These are phyloP conservation scores for Aspergillus bertholletiae DNA, from an alignment of 495 filamentous ascomycete genomes.

Conservation along the genomic window DNA sequence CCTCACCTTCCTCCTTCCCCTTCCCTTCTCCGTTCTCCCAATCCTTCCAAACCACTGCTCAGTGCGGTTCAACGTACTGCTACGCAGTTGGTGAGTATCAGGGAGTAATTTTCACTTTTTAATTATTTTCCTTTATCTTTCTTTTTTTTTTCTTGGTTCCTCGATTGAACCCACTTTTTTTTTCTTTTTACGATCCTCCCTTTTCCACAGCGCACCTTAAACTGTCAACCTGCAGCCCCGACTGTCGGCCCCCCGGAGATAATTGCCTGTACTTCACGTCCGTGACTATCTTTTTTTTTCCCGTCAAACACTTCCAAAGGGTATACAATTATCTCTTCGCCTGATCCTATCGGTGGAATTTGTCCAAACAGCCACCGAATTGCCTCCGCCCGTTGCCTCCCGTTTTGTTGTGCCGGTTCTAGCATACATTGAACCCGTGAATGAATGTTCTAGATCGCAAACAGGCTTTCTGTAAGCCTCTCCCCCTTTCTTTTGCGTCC, in stretches of 20 bases:
- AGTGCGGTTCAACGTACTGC: constrained; percentile 24
- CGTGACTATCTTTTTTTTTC: neutral
- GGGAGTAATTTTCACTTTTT: constrained; percentile 17
- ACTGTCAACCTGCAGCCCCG: constrained; percentile 20
- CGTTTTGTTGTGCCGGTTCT: neutral
- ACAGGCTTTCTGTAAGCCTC: constrained; percentile 15
- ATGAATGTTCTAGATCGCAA: constrained; percentile 21
- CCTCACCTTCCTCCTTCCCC: constrained; percentile 16
- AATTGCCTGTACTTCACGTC: constrained; percentile 1
- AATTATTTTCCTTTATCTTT: constrained; percentile 8
- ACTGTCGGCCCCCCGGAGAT: constrained; percentile 10
- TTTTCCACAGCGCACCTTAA: constrained; percentile 20
- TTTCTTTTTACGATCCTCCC: constrained; percentile 14
- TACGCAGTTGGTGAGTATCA: constrained; percentile 26
- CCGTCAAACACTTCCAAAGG: neutral
- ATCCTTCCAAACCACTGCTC: constrained; percentile 14
- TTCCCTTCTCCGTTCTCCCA: constrained; percentile 9
- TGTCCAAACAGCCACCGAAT: constrained; percentile 1
- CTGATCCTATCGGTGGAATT: constrained; percentile 6
- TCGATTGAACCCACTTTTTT: constrained; percentile 3
- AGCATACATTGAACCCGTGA: constrained; percentile 11
- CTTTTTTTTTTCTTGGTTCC: constrained; percentile 7
- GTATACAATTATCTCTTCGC: constrained; percentile 1
- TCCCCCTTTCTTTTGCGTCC: neutral
- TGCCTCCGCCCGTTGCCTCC: constrained; percentile 3